Conservation (phyloP, 2,329 filamentous ascomycete species). For the Clathrospora elynae region DNA sequence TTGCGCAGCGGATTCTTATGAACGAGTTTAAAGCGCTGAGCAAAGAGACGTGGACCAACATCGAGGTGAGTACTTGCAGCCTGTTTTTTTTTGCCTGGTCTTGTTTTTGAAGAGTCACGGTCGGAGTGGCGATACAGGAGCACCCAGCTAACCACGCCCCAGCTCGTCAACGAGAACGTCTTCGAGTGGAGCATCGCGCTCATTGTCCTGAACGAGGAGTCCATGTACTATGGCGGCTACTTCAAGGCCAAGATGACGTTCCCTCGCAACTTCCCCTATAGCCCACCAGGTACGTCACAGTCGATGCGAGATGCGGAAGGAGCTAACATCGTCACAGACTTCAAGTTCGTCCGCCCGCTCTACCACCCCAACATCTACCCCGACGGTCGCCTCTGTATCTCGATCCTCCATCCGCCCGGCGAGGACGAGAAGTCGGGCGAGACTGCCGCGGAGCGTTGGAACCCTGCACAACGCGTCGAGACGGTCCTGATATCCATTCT, state of each 20-base stretch:
- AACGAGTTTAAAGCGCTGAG: slow-evolving; percentile 80
- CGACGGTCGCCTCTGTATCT: slow-evolving; percentile 92
- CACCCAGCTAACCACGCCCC: slow-evolving; percentile 31
- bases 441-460: slow-evolving; percentile 88
- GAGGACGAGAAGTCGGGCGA: slow-evolving; percentile 94
- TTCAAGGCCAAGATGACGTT: slow-evolving; percentile 92
- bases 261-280: slow-evolving; percentile 84
- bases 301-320: background rate
- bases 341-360: slow-evolving; percentile 80
- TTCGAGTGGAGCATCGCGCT: slow-evolving; percentile 87
- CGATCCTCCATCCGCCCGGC: slow-evolving; percentile 89
- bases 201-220: slow-evolving; percentile 91
- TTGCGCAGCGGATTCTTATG: slow-evolving; percentile 82
- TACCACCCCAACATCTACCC: slow-evolving; percentile 94
- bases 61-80: slow-evolving; percentile 65
- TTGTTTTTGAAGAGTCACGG: background rate
- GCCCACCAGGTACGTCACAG: slow-evolving; percentile 66
- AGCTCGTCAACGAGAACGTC: slow-evolving; percentile 81
- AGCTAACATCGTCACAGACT: slow-evolving; percentile 57
- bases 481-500: slow-evolving; percentile 92
- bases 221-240: slow-evolving; percentile 89
- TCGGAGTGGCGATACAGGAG: slow-evolving; percentile 16
- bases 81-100: too few relatives aligned
- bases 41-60: slow-evolving; percentile 92
- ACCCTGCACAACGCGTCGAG: slow-evolving; percentile 89